These are phyloP conservation scores for Aspergillus sclerotioniger DNA, from an alignment of 495 filamentous ascomycete species.

Conservation along the genomic window DNA sequence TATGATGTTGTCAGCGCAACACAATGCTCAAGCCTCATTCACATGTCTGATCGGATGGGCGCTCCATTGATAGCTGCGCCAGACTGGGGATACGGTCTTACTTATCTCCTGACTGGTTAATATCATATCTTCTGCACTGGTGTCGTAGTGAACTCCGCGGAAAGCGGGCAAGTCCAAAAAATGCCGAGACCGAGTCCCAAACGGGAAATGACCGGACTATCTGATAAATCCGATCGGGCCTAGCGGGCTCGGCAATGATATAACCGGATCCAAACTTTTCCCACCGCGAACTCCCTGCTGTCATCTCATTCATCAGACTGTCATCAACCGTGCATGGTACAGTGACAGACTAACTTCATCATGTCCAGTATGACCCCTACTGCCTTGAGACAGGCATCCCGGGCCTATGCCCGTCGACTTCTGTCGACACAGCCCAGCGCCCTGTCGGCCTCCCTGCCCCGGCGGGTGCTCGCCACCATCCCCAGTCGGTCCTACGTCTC, in stretches of 20 bases:
- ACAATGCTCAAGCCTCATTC: no score
- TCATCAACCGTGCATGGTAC: conserved; percentile 24
- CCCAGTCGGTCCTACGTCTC: conserved; percentile 71
- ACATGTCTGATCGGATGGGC: no score
- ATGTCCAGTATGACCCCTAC: conserved; percentile 74
- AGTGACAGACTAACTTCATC: conserved; percentile 27
- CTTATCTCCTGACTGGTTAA: no score
- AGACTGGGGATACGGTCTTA: no score
- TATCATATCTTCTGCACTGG: no score
- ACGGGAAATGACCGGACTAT: conserved; percentile 16
- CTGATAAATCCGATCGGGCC: conserved; percentile 26
- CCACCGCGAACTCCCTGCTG: conserved; percentile 10
- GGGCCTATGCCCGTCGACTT: conserved; percentile 59
- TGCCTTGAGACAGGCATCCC: conserved; percentile 75
- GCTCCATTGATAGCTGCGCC: no score
- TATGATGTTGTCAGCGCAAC: no score
- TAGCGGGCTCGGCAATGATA: conserved; percentile 31
- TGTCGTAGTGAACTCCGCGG: neutral
- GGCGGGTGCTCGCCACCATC: conserved; percentile 40
- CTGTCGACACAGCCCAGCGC: conserved; percentile 42
- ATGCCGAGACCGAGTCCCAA: conserved; percentile 7
- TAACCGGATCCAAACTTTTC: conserved; percentile 31
- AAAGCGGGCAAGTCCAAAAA: neutral
- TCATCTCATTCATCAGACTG: conserved; percentile 15
- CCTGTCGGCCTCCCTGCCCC: conserved; percentile 42